Evolutionary conservation across 2,329 filamentous ascomycete species (phyloP), one percentile per base, ranked within the genome.

Genomic region (Pleochaeta shiraiana): DNA sequence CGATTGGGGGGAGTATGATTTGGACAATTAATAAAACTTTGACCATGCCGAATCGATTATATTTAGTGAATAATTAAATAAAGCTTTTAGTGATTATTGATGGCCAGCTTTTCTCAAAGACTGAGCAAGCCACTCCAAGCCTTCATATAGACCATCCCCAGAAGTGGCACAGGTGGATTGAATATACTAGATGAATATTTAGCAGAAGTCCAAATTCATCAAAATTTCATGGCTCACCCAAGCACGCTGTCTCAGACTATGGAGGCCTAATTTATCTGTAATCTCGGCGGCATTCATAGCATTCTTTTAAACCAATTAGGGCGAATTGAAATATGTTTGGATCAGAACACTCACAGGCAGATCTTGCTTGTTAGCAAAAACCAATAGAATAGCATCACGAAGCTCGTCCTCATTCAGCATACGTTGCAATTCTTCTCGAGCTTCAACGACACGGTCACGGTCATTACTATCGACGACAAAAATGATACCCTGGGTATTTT

Each of bases 311-410:
- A n/a, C n/a, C n/a, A 43, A 43, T 43, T 14, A 43, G 39, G 7
- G 21, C 4, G 14, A 3, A 19, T n/a, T 19, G n/a, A 14, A 14
- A 26, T 4, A 11, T 21, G 12, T 11, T 5, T 6, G 7, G n/a
- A 26, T 16, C 16, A 30, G 9, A 37, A 50, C 37, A 82, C 90
- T 77, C 81, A 96, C 93, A 72, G 87, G 87, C 77, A 97, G 81
- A 91, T 98, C 93, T 83, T 98, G 93, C 83, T 98, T 98, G 86
- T 98, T 98, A 79, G 93, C 93, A 74, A 98, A 98, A 74, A 98
- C 92, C 73, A 98, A 80, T 72, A 98, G 84, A 72, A 96, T 86
- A 70, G 93, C 93, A 76, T 98, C 93, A 76, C 92, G 88, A 77
- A 98, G 90, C 81, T 98, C 93, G 71, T 95, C 88, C 79, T 98